Evolutionary conservation across 164 flowering plant species (phyloP).

Genomic region (Saururus chinensis): DNA sequence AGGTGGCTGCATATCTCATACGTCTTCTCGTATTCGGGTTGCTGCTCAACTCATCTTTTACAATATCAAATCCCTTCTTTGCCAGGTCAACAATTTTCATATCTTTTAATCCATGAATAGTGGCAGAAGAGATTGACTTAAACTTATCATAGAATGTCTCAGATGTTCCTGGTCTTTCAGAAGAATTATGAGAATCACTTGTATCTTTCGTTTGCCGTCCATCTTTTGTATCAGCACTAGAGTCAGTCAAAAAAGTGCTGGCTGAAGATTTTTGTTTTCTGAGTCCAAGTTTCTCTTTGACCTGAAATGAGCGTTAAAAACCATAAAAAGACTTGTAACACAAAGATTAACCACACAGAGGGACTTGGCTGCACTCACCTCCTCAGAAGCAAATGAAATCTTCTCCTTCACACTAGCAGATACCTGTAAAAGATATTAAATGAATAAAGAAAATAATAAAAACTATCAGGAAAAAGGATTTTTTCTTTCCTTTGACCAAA

Average conservation of each 20-base stretch:
- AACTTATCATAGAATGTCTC: slow-evolving; percentile 47
- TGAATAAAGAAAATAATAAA: not conserved
- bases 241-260: slow-evolving; percentile 20
- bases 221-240: slow-evolving; percentile 23
- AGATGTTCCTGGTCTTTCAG: slow-evolving; percentile 14
- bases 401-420: slow-evolving; percentile 77
- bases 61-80: slow-evolving; percentile 71
- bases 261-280: slow-evolving; percentile 45
- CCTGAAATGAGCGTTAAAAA: slow-evolving; percentile 26
- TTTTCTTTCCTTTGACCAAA: not conserved
- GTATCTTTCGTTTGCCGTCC: slow-evolving; percentile 26
- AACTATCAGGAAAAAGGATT: not conserved
- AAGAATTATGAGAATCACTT: slow-evolving; percentile 23
- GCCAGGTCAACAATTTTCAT: slow-evolving; percentile 63
- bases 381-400: slow-evolving; percentile 67
- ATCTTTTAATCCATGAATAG: slow-evolving; percentile 64
- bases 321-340: not conserved
- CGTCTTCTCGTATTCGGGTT: slow-evolving; percentile 52
- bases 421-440: slow-evolving; percentile 40
- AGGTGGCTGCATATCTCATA: slow-evolving; percentile 35
- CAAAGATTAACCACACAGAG: not conserved
- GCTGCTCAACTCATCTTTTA: slow-evolving; percentile 81
- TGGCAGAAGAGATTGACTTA: slow-evolving; percentile 37
- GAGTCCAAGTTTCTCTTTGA: slow-evolving; percentile 57
- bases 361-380: slow-evolving; percentile 27